Percentiles rank a stretch among this genome's conserved stretches.
Evolutionary conservation across 1,284 basidiomycete genomes (phyloP).

Genomic region (Ceratobasidium sp.): DNA sequence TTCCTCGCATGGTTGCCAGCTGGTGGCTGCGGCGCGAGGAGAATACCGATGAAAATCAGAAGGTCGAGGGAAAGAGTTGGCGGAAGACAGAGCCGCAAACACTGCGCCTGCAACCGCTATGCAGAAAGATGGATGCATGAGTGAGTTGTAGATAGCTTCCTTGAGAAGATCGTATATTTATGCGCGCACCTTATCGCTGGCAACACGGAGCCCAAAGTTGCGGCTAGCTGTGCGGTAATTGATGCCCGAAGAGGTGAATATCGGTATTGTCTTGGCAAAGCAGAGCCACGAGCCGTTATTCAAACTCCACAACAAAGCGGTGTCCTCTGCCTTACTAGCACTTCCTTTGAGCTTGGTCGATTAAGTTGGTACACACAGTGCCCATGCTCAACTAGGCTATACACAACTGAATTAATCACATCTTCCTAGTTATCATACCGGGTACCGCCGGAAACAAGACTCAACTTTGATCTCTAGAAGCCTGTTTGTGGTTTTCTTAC

Average conservation of each 20-base stretch:
- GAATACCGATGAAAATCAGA: neutral
- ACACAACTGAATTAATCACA: no score
- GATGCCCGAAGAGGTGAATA: no score
- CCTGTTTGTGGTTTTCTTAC: no score
- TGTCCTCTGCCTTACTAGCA: no score
- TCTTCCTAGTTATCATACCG: no score
- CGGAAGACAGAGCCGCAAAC: neutral
- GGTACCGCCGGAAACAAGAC: no score
- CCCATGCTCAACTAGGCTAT: no score
- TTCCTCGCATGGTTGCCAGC: neutral
- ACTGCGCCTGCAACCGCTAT: neutral
- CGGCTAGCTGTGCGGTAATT: neutral
- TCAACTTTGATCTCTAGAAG: no score
- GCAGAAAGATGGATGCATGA: neutral
- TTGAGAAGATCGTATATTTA: neutral
- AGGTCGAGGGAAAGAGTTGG: conserved; percentile 1
- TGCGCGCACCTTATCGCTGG: neutral
- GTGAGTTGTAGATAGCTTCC: neutral
- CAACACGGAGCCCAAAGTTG: neutral
- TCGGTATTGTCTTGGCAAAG: no score
- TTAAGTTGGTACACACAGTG: no score
- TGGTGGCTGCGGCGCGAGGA: neutral
- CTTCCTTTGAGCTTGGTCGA: no score
- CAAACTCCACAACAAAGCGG: conserved; percentile 11
- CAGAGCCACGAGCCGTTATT: no score